Conservation (phyloP, 108 stramenopile genomes). For the Cyclotella cryptica region DNA sequence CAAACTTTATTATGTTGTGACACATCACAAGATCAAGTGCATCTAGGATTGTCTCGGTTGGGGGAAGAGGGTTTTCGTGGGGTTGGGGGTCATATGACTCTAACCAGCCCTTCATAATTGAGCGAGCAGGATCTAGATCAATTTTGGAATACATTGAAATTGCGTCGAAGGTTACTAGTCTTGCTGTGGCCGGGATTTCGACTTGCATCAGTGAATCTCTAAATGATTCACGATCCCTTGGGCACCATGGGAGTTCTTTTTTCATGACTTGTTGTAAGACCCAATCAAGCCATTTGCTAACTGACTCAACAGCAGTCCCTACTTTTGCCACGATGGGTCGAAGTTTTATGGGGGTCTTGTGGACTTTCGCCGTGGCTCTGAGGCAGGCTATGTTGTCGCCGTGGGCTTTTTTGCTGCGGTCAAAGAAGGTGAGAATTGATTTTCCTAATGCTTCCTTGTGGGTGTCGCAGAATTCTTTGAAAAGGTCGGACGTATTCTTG, state of each 20-base stretch:
- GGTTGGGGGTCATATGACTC: not conserved
- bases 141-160: constrained; percentile 6
- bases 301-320: not conserved
- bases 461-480: not conserved
- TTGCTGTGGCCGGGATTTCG: not conserved
- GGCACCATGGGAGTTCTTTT: not conserved
- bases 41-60: not conserved
- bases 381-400: not conserved
- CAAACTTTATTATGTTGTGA: not conserved
- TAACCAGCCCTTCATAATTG: not conserved
- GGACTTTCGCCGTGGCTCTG: not conserved
- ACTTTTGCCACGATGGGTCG: not conserved
- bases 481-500: not conserved
- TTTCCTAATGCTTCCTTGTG: not conserved
- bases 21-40: not conserved
- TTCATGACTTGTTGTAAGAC: not conserved
- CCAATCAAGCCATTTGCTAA: not conserved
- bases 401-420: not conserved
- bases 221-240: not conserved
- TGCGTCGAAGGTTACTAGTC: not conserved
- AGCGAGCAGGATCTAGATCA: not conserved
- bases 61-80: not conserved
- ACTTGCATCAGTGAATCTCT: not conserved
- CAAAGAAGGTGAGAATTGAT: not conserved
- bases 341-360: not conserved